Conservation (phyloP, 164 flowering plant genomes). For the Stephania yunnanensis region DNA sequence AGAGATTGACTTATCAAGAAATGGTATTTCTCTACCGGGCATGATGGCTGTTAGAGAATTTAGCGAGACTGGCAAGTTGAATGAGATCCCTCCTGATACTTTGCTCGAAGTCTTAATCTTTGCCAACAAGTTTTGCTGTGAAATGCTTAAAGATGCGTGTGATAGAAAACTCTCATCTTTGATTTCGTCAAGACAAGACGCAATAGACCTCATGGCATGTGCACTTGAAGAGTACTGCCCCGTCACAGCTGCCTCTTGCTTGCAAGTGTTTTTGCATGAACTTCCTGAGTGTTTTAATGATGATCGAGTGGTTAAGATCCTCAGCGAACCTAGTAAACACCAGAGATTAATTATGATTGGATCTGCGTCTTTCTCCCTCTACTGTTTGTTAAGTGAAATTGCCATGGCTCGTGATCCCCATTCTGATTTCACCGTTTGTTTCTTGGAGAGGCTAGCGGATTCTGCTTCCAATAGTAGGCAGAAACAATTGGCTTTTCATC, state of each 20-base stretch:
- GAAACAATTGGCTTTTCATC: slow-evolving; percentile 74
- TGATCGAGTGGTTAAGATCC: slow-evolving; percentile 51
- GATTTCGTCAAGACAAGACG: slow-evolving; percentile 70
- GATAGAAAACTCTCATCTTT: slow-evolving; percentile 77
- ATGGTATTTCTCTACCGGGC: slow-evolving; percentile 62
- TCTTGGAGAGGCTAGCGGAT: slow-evolving; percentile 57
- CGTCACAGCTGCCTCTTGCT: slow-evolving; percentile 84
- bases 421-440: slow-evolving; percentile 52
- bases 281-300: slow-evolving; percentile 80
- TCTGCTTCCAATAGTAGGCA: slow-evolving; percentile 56
- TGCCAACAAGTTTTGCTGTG: slow-evolving; percentile 88
- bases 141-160: slow-evolving; percentile 84
- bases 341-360: slow-evolving; percentile 69
- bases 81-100: slow-evolving; percentile 47
- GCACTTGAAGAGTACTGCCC: slow-evolving; percentile 74
- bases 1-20: slow-evolving; percentile 75
- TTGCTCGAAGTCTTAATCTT: slow-evolving; percentile 74
- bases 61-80: slow-evolving; percentile 53
- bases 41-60: slow-evolving; percentile 62
- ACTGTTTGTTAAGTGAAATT: slow-evolving; percentile 76
- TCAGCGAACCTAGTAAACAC: slow-evolving; percentile 38
- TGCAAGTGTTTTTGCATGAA: slow-evolving; percentile 73
- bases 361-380: slow-evolving; percentile 69
- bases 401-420: slow-evolving; percentile 59
- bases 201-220: slow-evolving; percentile 69